Evolutionary conservation across 495 filamentous ascomycete species (phyloP).

Genomic region (Pseudotulostoma volvatum): DNA sequence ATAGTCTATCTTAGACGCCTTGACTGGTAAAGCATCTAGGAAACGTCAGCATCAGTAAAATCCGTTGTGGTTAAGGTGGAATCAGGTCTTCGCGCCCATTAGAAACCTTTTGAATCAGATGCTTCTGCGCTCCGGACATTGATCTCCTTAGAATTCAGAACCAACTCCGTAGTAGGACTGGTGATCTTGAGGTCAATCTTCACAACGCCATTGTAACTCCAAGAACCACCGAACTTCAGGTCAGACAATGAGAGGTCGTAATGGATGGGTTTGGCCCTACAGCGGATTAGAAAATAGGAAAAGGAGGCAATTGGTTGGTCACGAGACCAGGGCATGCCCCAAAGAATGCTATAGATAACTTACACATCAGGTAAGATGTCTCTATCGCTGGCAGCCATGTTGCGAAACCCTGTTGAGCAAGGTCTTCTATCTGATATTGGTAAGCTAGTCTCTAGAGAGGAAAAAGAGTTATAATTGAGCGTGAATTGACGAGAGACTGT

Average conservation of each 20-base stretch:
- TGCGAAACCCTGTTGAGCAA: slow-evolving; percentile 27
- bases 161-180: slow-evolving; percentile 49
- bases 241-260: slow-evolving; percentile 73
- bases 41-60: not conserved
- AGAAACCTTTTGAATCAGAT: slow-evolving; percentile 18
- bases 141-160: slow-evolving; percentile 46
- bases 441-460: too few species aligned
- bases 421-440: slow-evolving; percentile 7
- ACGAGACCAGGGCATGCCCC: not conserved
- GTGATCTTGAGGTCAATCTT: slow-evolving; percentile 44
- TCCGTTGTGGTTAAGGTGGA: too few species aligned
- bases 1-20: slow-evolving; percentile 52
- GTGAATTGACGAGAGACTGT: too few species aligned
- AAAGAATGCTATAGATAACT: slow-evolving; percentile 10
- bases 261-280: slow-evolving; percentile 63
- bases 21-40: slow-evolving; percentile 14
- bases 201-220: slow-evolving; percentile 71
- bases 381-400: slow-evolving; percentile 32
- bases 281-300: slow-evolving; percentile 4
- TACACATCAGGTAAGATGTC: slow-evolving; percentile 38
- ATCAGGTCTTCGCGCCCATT: not conserved
- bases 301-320: slow-evolving; percentile 4
- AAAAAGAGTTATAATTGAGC: too few species aligned
- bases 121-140: slow-evolving; percentile 23
- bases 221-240: slow-evolving; percentile 52